Evolutionary conservation across 345 rosid genomes (phyloP), one percentile per base, ranked within the genome.

Genomic region (Syzygium aqueum): DNA sequence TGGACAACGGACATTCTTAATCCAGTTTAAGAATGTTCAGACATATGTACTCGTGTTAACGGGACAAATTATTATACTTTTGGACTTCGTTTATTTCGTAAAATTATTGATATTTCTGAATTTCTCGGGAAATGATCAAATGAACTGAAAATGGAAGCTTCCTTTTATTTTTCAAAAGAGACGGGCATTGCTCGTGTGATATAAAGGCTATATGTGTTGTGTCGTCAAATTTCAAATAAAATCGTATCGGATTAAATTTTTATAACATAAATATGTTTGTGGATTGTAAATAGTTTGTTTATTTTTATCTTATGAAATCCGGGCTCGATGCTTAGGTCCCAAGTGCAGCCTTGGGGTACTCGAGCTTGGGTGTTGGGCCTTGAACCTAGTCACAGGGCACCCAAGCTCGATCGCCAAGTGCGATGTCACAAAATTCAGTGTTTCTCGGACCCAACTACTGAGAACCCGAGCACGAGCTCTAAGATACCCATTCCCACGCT

Each of bases 361-460:
- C 0, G 1, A 1, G 23, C 37, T 0, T 8, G 0, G 2, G 1
- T 33, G 7, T 4, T 3, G 0, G 2, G 37, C 5, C 16, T 16
- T 65, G 0, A 10, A 63, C 11, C 77, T 17, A 28, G 17, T 11
- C 40, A 28, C 11, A 7, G 0, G 11, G 1, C 16, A 15, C 5
- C 7, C 17, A 21, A 10, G 11, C 77, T 28, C 0, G 2, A 0
- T 19, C 40, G 3, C 28, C 5, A 0, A 16, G 11, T 37, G 7
- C 19, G 2, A 63, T 15, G 40, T 30, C 11, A 0, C 15, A 65
- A 1, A 65, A 65, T 5, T 65, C 8, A 5, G 1, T 5, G 77
- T 65, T 28, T 30, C 77, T 16, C 5, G 3, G 8, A 7, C 21
- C 9, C 40, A 63, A 16, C 40, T 40, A 15, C 11, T 63, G 0